Percentiles rank a stretch among this genome's conserved stretches.
These are phyloP conservation scores for Colletotrichum tropicicola DNA, from an alignment of 2,329 filamentous ascomycete species.

Conservation along the genomic window DNA sequence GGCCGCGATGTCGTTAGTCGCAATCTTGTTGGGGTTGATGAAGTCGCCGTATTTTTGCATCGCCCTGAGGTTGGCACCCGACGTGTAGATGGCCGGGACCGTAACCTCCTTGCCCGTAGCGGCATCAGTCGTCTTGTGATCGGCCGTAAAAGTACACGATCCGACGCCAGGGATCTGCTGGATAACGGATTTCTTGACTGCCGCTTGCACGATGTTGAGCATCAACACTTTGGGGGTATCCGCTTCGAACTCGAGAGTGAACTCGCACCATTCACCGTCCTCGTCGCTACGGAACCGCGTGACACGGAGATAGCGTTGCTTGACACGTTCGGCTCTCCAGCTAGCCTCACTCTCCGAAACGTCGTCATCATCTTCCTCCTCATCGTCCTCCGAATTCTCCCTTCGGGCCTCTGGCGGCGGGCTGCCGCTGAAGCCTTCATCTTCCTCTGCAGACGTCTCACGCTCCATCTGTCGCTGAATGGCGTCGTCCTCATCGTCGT, in stretches of 20 bases:
- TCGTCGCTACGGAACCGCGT: slow-evolving; percentile 84
- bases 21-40: slow-evolving; percentile 85
- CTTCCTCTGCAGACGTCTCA: slow-evolving; percentile 61
- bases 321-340: slow-evolving; percentile 69
- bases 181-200: slow-evolving; percentile 81
- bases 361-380: slow-evolving; percentile 51
- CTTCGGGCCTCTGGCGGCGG: slow-evolving; percentile 44
- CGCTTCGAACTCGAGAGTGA: slow-evolving; percentile 85
- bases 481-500: slow-evolving; percentile 89
- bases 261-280: slow-evolving; percentile 77
- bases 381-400: slow-evolving; percentile 42
- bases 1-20: slow-evolving; percentile 91
- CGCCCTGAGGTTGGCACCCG: slow-evolving; percentile 86
- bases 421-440: slow-evolving; percentile 62
- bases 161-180: slow-evolving; percentile 85
- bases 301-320: slow-evolving; percentile 71
- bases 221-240: slow-evolving; percentile 90
- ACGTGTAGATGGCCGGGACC: slow-evolving; percentile 74
- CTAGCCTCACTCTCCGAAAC: slow-evolving; percentile 43
- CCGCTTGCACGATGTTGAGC: slow-evolving; percentile 87
- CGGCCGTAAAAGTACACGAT: slow-evolving; percentile 72
- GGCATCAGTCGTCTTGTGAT: slow-evolving; percentile 62
- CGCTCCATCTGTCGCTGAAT: slow-evolving; percentile 72
- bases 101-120: slow-evolving; percentile 57
- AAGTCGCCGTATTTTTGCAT: slow-evolving; percentile 90